Percentiles rank a stretch among this genome's conserved stretches.
phyloP scores from a whole-genome alignment of 2,329 filamentous ascomycete species.

The Sarocladium kiliense region DNA sequence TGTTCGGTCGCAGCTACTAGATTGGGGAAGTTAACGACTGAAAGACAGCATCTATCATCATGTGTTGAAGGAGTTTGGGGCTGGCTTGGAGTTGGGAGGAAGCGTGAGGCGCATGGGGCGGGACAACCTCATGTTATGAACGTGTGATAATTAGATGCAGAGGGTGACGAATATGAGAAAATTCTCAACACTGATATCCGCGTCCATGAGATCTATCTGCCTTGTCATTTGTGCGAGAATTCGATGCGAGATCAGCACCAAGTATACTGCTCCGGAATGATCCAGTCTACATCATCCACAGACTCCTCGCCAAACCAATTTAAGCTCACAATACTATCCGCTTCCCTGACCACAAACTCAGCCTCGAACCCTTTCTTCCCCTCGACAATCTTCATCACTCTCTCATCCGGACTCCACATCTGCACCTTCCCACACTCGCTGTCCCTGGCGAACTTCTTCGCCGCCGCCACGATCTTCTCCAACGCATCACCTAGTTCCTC shows the following conservation, averaged over 20 bases:
- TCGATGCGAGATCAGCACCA: conserved; percentile 54
- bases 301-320: conserved; percentile 61
- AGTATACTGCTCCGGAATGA: conserved; percentile 71
- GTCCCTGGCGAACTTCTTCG: conserved; percentile 62
- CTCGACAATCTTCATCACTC: conserved; percentile 42
- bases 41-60: not conserved
- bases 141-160: not conserved
- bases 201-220: too few relatives aligned
- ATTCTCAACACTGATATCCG: conserved; percentile 10
- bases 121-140: not conserved
- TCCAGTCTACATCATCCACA: conserved; percentile 58
- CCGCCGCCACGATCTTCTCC: conserved; percentile 58
- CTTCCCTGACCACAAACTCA: conserved; percentile 50
- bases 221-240: too few relatives aligned
- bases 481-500: conserved; percentile 48
- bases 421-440: conserved; percentile 69
- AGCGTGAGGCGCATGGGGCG: not conserved
- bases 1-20: conserved; percentile 78
- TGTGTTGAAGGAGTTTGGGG: conserved; percentile 4
- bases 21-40: conserved; percentile 4
- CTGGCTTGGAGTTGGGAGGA: conserved; percentile 9
- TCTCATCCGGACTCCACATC: conserved; percentile 74
- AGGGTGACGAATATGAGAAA: not conserved
- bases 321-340: conserved; percentile 64
- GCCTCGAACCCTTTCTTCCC: conserved; percentile 41